Evolutionary conservation across 805 yeast species (phyloP).

Genomic region (Martiniozyma abietophila): DNA sequence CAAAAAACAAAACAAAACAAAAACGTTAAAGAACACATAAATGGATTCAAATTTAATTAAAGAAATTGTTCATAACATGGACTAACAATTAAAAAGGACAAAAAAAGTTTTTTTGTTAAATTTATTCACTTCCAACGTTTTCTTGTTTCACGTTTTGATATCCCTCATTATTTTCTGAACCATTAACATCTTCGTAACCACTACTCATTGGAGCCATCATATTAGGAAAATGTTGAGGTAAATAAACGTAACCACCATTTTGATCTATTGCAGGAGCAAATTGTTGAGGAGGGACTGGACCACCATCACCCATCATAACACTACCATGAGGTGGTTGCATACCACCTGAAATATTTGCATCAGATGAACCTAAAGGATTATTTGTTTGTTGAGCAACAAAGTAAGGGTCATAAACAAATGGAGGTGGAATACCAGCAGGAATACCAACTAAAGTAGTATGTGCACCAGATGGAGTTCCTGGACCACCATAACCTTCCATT

Average conservation of each 20-base stretch:
- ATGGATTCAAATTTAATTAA: too few relatives aligned
- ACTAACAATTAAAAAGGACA: too few relatives aligned
- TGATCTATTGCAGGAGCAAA: conserved; percentile 18
- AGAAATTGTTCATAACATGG: too few relatives aligned
- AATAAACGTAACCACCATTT: conserved; percentile 23
- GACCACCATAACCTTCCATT: conserved; percentile 7
- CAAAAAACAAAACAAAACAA: too few relatives aligned
- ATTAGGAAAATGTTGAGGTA: conserved; percentile 18
- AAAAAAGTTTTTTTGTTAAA: too few relatives aligned
- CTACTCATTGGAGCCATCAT: too few relatives aligned
- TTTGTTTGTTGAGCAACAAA: conserved; percentile 12
- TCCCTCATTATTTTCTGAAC: too few relatives aligned
- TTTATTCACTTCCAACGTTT: too few relatives aligned
- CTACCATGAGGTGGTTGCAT: not conserved
- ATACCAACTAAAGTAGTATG: conserved; percentile 20
- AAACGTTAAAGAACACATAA: too few relatives aligned
- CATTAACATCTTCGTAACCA: too few relatives aligned
- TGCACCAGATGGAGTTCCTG: conserved; percentile 16
- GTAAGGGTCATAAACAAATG: conserved; percentile 28
- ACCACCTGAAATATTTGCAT: conserved; percentile 3
- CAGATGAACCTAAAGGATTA: conserved; percentile 1
- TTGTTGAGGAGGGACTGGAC: conserved; percentile 14
- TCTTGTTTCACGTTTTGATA: too few relatives aligned
- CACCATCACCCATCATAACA: conserved; percentile 1
- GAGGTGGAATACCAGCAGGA: conserved; percentile 23